Conservation (phyloP, 73 alveolate genomes). For the Paramecium bursaria region DNA sequence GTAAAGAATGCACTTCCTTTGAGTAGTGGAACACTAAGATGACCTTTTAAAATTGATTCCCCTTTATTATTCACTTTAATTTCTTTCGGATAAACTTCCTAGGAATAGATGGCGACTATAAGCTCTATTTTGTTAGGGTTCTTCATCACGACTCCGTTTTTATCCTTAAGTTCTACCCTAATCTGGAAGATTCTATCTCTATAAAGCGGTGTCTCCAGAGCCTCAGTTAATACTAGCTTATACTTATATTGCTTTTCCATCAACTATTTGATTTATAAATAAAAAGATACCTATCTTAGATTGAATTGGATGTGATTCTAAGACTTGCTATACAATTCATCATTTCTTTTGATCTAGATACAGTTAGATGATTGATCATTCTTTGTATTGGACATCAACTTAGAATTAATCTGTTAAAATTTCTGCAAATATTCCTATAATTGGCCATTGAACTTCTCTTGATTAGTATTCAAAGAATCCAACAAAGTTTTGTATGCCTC, state of each 20-base stretch:
- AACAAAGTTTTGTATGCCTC: slow-evolving; percentile 54
- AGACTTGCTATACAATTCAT: slow-evolving; percentile 47
- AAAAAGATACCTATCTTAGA: slow-evolving; percentile 31
- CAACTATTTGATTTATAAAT: neutral
- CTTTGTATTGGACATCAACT: neutral
- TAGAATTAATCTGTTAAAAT: slow-evolving; percentile 32
- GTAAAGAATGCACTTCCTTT: slow-evolving; percentile 57
- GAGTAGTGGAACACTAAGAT: slow-evolving; percentile 27
- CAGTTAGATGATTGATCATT: neutral
- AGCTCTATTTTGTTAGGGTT: slow-evolving; percentile 42
- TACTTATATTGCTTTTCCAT: slow-evolving; percentile 43
- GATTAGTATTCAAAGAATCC: neutral
- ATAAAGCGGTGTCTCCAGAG: slow-evolving; percentile 57
- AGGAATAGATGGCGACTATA: slow-evolving; percentile 26
- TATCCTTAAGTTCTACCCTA: slow-evolving; percentile 37
- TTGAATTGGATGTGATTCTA: slow-evolving; percentile 28
- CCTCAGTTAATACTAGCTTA: slow-evolving; percentile 11
- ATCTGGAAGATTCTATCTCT: slow-evolving; percentile 32
- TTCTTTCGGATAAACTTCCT: slow-evolving; percentile 48
- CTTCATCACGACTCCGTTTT: slow-evolving; percentile 14
- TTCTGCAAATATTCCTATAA: slow-evolving; percentile 35
- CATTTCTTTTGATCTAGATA: slow-evolving; percentile 53
- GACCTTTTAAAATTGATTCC: slow-evolving; percentile 41
- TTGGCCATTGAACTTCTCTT: slow-evolving; percentile 17
- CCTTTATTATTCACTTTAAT: slow-evolving; percentile 57